These are phyloP conservation scores for Beauveria sp. DNA, from an alignment of 2,329 filamentous ascomycete genomes.

Conservation along the genomic window DNA sequence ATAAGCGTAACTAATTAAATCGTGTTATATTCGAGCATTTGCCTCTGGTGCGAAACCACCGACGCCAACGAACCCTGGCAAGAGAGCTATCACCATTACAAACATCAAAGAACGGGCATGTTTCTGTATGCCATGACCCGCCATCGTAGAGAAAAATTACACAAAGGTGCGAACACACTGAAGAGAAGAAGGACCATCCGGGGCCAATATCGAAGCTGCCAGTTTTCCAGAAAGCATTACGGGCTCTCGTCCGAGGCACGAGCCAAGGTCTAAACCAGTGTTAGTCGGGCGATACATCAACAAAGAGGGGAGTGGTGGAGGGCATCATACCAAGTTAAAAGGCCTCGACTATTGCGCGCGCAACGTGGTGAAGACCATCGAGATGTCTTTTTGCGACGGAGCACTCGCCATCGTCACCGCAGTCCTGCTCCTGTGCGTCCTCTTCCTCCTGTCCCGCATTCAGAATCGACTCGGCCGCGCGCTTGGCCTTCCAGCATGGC, in stretches of 20 bases:
- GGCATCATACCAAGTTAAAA: slow-evolving; percentile 16
- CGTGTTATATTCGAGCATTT: background rate
- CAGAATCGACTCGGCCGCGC: slow-evolving; percentile 29
- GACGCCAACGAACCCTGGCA: background rate
- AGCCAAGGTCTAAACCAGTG: background rate
- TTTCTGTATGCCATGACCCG: background rate
- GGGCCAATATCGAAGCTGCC: background rate
- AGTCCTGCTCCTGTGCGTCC: slow-evolving; percentile 20
- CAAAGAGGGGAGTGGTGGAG: no score
- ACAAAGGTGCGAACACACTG: background rate
- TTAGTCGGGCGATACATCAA: background rate
- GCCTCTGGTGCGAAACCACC: background rate
- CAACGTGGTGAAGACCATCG: slow-evolving; percentile 19
- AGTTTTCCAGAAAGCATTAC: background rate
- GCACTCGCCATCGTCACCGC: slow-evolving; percentile 25
- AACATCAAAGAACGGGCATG: background rate
- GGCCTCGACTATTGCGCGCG: slow-evolving; percentile 20
- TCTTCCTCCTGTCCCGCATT: slow-evolving; percentile 23
- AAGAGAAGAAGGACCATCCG: background rate
- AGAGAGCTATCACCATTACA: background rate
- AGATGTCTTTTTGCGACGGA: slow-evolving; percentile 31
- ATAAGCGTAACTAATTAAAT: no score
- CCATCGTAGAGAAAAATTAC: background rate
- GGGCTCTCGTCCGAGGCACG: background rate
- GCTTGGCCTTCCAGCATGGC: slow-evolving; percentile 20